phyloP scores from a whole-genome alignment of 805 yeast genomes.

The Teunomyces panamensis region DNA sequence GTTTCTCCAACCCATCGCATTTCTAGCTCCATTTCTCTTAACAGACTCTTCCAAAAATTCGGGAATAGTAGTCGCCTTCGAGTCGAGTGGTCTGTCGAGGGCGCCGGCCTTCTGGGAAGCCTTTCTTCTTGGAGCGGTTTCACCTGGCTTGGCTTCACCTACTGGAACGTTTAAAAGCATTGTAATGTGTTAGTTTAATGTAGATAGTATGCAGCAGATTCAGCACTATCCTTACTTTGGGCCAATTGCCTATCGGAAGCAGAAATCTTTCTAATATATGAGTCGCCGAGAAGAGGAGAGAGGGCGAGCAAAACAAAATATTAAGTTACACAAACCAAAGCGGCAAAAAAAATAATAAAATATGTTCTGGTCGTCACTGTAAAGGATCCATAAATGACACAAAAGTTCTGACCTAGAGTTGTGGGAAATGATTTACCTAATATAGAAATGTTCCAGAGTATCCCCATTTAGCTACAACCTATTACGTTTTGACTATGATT shows the following conservation, averaged over 20 bases:
- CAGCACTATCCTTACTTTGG: background rate
- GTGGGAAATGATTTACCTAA: background rate
- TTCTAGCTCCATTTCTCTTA: slow-evolving; percentile 48
- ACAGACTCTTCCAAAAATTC: slow-evolving; percentile 67
- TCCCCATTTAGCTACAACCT: background rate
- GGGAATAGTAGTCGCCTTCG: slow-evolving; percentile 63
- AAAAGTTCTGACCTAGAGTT: background rate
- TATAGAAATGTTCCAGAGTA: background rate
- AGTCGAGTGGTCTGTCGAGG: slow-evolving; percentile 59
- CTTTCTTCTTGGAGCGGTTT: slow-evolving; percentile 80
- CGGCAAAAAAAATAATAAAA: background rate
- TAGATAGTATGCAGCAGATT: background rate
- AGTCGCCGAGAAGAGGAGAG: slow-evolving; percentile 1
- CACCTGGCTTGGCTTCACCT: slow-evolving; percentile 70
- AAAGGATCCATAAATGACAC: background rate
- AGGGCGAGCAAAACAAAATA: background rate
- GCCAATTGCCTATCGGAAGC: background rate
- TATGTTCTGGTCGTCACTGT: background rate
- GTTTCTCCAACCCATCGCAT: slow-evolving; percentile 77
- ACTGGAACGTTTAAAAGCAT: slow-evolving; percentile 46
- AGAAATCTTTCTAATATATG: background rate
- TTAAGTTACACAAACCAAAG: background rate
- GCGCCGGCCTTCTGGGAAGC: slow-evolving; percentile 49
- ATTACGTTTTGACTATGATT: too few relatives aligned
- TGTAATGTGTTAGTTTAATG: background rate